A percentile compares a stretch with the other conserved stretches of the same genome.
phyloP scores from a whole-genome alignment of 177 flowering plant species.

The Tripterygium wilfordii region DNA sequence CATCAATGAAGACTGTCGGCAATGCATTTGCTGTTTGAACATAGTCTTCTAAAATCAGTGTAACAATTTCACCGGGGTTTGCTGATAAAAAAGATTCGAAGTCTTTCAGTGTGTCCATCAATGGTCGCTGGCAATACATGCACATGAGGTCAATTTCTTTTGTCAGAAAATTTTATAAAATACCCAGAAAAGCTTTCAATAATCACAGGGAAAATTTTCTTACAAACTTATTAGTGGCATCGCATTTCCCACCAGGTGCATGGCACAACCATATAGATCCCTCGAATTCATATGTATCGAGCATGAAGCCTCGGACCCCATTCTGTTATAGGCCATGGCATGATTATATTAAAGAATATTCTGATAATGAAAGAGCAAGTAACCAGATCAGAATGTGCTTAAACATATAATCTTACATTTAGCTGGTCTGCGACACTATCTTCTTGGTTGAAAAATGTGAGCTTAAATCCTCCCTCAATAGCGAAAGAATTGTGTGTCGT shows the following conservation, averaged over 20 bases:
- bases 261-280: conserved; percentile 43
- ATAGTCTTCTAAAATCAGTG: conserved; percentile 33
- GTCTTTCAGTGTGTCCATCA: conserved; percentile 24
- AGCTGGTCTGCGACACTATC: conserved; percentile 74
- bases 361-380: too few relatives aligned
- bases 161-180: neutral
- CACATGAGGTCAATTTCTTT: neutral
- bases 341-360: too few relatives aligned
- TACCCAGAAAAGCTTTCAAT: neutral
- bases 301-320: conserved; percentile 37
- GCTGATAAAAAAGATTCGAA: conserved; percentile 22
- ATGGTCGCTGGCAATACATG: conserved; percentile 16
- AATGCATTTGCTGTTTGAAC: conserved; percentile 28
- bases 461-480: conserved; percentile 43
- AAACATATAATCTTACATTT: too few relatives aligned
- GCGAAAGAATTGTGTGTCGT: conserved; percentile 82
- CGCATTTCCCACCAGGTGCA: conserved; percentile 29
- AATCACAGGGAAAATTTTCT: neutral
- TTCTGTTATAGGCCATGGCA: conserved; percentile 10
- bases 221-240: conserved; percentile 30
- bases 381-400: too few relatives aligned
- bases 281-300: conserved; percentile 29
- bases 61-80: conserved; percentile 35
- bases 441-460: conserved; percentile 66
- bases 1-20: conserved; percentile 18